These are phyloP conservation scores for Cryptococcus sp. DNA, from an alignment of 1,284 basidiomycete genomes.

Conservation along the genomic window DNA sequence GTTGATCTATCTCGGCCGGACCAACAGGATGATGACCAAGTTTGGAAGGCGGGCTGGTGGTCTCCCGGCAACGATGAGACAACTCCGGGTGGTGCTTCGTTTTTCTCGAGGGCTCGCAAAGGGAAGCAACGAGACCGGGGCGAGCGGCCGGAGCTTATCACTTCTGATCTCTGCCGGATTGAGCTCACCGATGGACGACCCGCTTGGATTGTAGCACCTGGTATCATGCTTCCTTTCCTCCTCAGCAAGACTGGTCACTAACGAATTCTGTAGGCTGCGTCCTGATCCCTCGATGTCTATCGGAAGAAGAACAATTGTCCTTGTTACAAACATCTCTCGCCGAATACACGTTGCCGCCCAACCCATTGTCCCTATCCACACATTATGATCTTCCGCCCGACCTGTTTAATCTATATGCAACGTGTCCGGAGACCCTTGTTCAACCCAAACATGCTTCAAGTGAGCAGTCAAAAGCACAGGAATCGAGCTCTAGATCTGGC, in stretches of 20 bases:
- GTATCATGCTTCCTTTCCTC: slow-evolving; percentile 24
- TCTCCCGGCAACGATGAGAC: slow-evolving; percentile 20
- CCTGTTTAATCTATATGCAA: slow-evolving; percentile 59
- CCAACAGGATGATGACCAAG: slow-evolving; percentile 37
- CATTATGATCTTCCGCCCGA: slow-evolving; percentile 72
- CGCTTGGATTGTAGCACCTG: slow-evolving; percentile 45
- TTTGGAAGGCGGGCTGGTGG: slow-evolving; percentile 51
- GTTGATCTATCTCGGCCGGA: slow-evolving; percentile 46
- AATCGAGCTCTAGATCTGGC: background rate
- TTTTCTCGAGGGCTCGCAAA: slow-evolving; percentile 16
- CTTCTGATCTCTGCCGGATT: slow-evolving; percentile 18
- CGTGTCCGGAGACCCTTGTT: slow-evolving; percentile 29
- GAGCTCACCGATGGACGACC: slow-evolving; percentile 27
- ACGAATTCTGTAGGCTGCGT: slow-evolving; percentile 68
- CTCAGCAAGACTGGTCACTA: background rate
- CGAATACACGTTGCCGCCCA: slow-evolving; percentile 73
- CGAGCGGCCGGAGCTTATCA: slow-evolving; percentile 28
- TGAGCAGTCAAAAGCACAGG: background rate
- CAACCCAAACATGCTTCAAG: slow-evolving; percentile 24
- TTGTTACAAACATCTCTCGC: slow-evolving; percentile 70
- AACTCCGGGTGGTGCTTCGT: background rate
- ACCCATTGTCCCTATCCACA: slow-evolving; percentile 81
- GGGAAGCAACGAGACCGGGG: slow-evolving; percentile 35
- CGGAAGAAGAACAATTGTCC: slow-evolving; percentile 62
- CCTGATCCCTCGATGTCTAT: slow-evolving; percentile 71